Evolutionary conservation across 495 filamentous ascomycete genomes (phyloP).

Genomic region (Hypoxylon subgilvum): DNA sequence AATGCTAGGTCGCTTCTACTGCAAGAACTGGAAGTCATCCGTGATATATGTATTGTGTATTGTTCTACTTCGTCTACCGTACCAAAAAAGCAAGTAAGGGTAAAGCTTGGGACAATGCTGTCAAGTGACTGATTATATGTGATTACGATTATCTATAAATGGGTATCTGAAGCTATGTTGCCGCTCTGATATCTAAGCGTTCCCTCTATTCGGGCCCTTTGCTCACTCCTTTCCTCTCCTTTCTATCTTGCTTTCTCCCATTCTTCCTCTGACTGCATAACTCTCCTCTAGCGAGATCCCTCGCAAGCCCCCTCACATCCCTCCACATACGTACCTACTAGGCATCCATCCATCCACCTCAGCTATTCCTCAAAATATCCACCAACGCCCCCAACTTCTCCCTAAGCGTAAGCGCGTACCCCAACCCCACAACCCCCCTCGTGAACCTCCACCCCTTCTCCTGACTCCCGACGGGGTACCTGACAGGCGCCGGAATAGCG

Average conservation of each 20-base stretch:
- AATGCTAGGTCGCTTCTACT: too few species aligned
- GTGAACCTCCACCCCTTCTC: constrained; percentile 62
- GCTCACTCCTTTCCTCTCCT: neutral
- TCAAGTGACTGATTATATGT: neutral
- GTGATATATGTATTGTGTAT: too few species aligned
- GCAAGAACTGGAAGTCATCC: too few species aligned
- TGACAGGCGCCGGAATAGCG: constrained; percentile 74
- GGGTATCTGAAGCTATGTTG: constrained; percentile 28
- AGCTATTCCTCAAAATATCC: constrained; percentile 51
- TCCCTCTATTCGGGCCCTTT: too few species aligned
- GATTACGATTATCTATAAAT: constrained; percentile 22
- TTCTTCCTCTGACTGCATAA: neutral
- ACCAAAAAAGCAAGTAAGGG: too few species aligned
- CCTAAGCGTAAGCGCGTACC: constrained; percentile 52
- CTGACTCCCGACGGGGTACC: constrained; percentile 74
- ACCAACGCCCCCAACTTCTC: constrained; percentile 49
- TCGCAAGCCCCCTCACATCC: neutral
- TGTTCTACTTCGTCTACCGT: too few species aligned
- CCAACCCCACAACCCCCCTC: constrained; percentile 60
- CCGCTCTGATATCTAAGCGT: neutral
- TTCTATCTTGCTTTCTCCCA: too few species aligned
- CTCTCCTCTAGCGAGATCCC: too few species aligned
- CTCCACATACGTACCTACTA: neutral
- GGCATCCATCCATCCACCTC: neutral
- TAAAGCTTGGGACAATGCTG: too few species aligned